These are phyloP conservation scores for Chenopodium formosanum DNA, from an alignment of 148 eudicot genomes.

Conservation along the genomic window DNA sequence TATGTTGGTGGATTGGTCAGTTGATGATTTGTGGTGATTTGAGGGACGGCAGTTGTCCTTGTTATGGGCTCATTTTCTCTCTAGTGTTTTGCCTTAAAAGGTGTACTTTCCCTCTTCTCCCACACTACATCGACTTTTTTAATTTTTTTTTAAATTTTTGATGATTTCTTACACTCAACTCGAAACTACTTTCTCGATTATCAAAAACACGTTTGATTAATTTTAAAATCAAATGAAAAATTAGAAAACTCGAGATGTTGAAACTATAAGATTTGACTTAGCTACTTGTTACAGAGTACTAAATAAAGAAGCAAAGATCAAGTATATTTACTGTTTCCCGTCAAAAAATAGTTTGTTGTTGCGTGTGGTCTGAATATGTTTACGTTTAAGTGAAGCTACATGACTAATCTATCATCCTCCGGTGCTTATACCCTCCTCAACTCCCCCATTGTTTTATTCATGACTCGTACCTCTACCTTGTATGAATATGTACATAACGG, in stretches of 20 bases:
- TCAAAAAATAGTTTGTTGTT: too few relatives aligned
- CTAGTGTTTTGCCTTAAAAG: not conserved
- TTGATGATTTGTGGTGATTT: not conserved
- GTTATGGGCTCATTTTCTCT: not conserved
- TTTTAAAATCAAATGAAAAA: too few relatives aligned
- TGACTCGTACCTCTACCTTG: constrained; percentile 6
- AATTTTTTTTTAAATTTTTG: not conserved
- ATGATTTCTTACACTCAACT: too few relatives aligned
- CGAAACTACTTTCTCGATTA: too few relatives aligned
- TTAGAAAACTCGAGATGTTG: too few relatives aligned
- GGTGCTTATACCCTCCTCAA: not conserved
- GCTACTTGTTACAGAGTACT: too few relatives aligned
- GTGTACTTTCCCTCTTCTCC: not conserved
- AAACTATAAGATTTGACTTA: too few relatives aligned
- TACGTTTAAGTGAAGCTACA: not conserved
- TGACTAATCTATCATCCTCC: not conserved
- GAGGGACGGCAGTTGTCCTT: constrained; percentile 1
- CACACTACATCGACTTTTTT: not conserved
- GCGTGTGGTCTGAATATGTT: too few relatives aligned
- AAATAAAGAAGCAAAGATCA: not conserved
- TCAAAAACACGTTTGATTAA: too few relatives aligned
- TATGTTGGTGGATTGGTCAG: constrained; percentile 5
- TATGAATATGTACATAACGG: not conserved
- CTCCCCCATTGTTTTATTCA: constrained; percentile 2
- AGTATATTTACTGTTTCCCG: too few relatives aligned